Evolutionary conservation across 768 basidiomycete species (phyloP), one percentile per base, ranked within the genome.

Genomic region (Mycena amicta): DNA sequence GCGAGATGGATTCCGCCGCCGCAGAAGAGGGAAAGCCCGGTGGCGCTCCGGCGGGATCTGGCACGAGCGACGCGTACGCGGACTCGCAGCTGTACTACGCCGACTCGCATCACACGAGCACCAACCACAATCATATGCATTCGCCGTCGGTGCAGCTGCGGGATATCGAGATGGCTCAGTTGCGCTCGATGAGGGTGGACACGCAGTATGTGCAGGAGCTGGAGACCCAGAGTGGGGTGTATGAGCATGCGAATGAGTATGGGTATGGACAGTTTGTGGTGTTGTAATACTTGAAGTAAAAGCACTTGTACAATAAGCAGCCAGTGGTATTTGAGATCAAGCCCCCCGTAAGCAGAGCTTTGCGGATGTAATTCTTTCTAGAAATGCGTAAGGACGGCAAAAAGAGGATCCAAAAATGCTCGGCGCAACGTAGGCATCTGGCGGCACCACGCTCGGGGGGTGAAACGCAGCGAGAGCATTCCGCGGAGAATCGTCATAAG

Each of bases 81-180:
- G 43, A 45, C 43, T 45, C 43, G 43, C 12, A 23, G 13, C 8
- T 45, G 43, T 45, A 45, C 43, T 45, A 45, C 20, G 43, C 43
- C 15, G 15, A 15, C 22, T 23, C 15, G 8, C 13, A 15, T 6
- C 13, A 45, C 20, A 8, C 43, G 13, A 23, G 15, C 43, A 45
- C 46, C 31, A n/a, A n/a, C n/a, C n/a, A n/a, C n/a, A n/a, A n/a
- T n/a, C n/a, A n/a, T n/a, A n/a, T n/a, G n/a, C n/a, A n/a, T n/a
- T n/a, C n/a, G n/a, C n/a, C n/a, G n/a, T n/a, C n/a, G n/a, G n/a
- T n/a, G n/a, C 57, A 49, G 52, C 60, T 76, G 31, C 66, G 63
- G 53, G 69, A 71, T 27, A 52, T 72, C 5, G 75, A 77, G 67
- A 69, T 75, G 71, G 65, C 64, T 40, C 69, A 72, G 64, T 63